phyloP scores from a whole-genome alignment of 371 early-diverging fungal genomes.

The Furculomyces boomerangus region DNA sequence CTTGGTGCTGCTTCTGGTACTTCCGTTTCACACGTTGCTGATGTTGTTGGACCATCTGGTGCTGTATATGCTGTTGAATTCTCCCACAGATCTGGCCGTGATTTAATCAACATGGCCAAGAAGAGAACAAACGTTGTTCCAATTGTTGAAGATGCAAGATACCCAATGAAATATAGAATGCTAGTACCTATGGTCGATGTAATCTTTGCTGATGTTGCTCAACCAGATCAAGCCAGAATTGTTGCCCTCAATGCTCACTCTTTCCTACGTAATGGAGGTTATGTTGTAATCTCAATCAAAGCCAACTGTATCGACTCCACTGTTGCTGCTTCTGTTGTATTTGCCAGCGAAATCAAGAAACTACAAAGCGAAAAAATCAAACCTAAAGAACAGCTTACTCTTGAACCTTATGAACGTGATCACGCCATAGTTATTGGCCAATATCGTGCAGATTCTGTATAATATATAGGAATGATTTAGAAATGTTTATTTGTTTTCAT shows the following conservation, averaged over 20 bases:
- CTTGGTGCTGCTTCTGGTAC: constrained; percentile 99
- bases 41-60: constrained; percentile 97
- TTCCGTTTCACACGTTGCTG: constrained; percentile 99
- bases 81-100: constrained; percentile 99
- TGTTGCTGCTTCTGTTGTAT: constrained; percentile 94
- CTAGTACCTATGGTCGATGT: constrained; percentile 99
- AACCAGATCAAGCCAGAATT: constrained; percentile 99
- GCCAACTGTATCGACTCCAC: constrained; percentile 99
- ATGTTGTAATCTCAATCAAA: constrained; percentile 99
- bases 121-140: constrained; percentile 99
- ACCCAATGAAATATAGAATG: constrained; percentile 99
- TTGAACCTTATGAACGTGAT: constrained; percentile 99
- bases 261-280: constrained; percentile 96
- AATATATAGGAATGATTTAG: too few relatives aligned
- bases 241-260: constrained; percentile 97
- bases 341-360: constrained; percentile 99
- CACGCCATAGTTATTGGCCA: constrained; percentile 98
- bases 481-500: too few relatives aligned
- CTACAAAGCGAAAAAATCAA: constrained; percentile 96
- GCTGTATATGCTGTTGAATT: constrained; percentile 99
- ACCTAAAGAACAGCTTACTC: constrained; percentile 98
- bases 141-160: constrained; percentile 99
- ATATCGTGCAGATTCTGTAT: constrained; percentile 31
- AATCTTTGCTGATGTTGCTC: constrained; percentile 99
- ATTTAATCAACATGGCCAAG: constrained; percentile 99